Conservation (phyloP, 352 stramenopile genomes). For the Phytopythium kandeliae region DNA sequence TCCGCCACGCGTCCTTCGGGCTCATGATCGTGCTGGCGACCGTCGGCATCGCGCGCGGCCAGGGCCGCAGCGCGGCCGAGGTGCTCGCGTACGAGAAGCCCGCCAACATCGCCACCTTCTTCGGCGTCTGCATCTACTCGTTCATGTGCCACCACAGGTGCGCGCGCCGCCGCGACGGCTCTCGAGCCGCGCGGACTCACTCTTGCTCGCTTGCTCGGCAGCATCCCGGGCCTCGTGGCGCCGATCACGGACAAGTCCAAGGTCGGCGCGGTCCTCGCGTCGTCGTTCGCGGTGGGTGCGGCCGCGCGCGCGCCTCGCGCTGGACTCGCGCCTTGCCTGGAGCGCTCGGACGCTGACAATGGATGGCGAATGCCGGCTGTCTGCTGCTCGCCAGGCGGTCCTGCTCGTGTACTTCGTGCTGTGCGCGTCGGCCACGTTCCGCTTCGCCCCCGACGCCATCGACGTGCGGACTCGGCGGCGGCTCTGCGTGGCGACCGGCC, state of each 20-base stretch:
- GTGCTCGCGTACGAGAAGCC: constrained; percentile 73
- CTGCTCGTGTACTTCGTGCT: constrained; percentile 77
- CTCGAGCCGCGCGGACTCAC: neutral
- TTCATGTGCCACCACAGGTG: constrained; percentile 91
- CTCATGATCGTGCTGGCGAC: constrained; percentile 79
- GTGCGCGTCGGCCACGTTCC: constrained; percentile 71
- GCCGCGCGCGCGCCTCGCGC: too few species aligned
- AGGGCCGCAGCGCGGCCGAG: constrained; percentile 54
- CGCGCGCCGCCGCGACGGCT: too few species aligned
- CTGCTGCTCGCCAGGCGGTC: too few species aligned
- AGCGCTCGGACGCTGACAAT: too few species aligned
- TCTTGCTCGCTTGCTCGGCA: constrained; percentile 11
- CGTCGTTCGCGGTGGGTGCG: constrained; percentile 68
- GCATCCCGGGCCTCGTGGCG: constrained; percentile 75
- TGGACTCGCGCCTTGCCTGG: too few species aligned
- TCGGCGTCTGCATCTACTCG: constrained; percentile 86
- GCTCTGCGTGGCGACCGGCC: too few species aligned
- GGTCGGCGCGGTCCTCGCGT: constrained; percentile 54
- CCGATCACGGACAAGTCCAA: constrained; percentile 80
- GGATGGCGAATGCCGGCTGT: too few species aligned
- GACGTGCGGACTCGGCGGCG: constrained; percentile 31
- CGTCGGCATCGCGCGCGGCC: constrained; percentile 57
- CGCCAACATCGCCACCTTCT: constrained; percentile 72
- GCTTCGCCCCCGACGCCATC: constrained; percentile 73
- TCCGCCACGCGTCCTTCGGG: constrained; percentile 78